Evolutionary conservation across 148 eudicot genomes (phyloP).

Genomic region (Agrostemma githago): DNA sequence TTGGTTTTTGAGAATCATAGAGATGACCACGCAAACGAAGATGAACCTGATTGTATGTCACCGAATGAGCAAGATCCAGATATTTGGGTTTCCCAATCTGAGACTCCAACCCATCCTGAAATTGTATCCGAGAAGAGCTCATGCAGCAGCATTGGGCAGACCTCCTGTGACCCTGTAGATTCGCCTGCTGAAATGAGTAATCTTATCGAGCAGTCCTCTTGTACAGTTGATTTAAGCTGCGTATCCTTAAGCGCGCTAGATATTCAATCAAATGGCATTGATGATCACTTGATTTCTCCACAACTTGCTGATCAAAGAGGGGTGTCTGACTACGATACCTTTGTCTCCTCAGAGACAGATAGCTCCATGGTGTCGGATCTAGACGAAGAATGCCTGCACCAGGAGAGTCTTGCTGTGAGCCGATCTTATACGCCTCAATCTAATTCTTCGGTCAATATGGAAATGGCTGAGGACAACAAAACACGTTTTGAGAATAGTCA

Average conservation of each 20-base stretch:
- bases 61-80: constrained; percentile 28
- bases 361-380: constrained; percentile 7
- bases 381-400: constrained; percentile 1
- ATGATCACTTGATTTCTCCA: constrained; percentile 5
- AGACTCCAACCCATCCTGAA: constrained; percentile 26
- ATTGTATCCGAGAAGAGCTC: constrained; percentile 28
- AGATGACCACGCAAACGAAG: constrained; percentile 16
- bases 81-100: constrained; percentile 14
- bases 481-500: background rate
- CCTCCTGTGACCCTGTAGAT: constrained; percentile 11
- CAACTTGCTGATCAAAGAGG: background rate
- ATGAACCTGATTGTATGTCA: constrained; percentile 24
- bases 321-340: background rate
- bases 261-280: constrained; percentile 17
- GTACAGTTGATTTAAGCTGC: constrained; percentile 10
- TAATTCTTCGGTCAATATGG: constrained; percentile 6
- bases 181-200: background rate
- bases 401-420: constrained; percentile 8
- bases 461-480: background rate
- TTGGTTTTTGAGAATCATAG: constrained; percentile 26
- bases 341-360: background rate
- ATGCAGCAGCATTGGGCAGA: constrained; percentile 31
- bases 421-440: background rate
- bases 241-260: background rate
- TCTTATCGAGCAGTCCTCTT: constrained; percentile 7